phyloP scores from a whole-genome alignment of 2,329 filamentous ascomycete genomes.

The Ceratocystis smalleyi region DNA sequence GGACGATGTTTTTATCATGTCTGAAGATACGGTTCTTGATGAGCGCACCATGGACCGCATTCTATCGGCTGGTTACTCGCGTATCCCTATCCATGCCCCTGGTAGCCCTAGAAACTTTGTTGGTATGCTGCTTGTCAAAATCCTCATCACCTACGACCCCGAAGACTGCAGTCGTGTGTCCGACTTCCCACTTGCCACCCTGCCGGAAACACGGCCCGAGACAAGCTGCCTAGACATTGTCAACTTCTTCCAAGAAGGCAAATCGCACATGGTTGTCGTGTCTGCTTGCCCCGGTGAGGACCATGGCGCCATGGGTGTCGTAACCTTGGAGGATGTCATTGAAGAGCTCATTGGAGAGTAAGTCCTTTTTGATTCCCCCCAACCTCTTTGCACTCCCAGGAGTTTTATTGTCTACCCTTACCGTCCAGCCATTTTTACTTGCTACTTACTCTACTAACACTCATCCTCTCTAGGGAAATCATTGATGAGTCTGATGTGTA shows the following conservation, averaged over 20 bases:
- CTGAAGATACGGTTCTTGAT: constrained; percentile 83
- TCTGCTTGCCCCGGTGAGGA: constrained; percentile 83
- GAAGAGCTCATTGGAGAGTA: constrained; percentile 96
- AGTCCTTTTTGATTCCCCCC: constrained; percentile 26
- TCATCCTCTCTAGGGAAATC: constrained; percentile 53
- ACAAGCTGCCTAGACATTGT: constrained; percentile 97
- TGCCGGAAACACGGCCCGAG: constrained; percentile 86
- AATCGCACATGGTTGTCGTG: constrained; percentile 95
- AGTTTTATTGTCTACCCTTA: no score
- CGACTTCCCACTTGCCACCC: constrained; percentile 82
- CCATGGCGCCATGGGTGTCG: constrained; percentile 77
- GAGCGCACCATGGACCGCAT: constrained; percentile 91
- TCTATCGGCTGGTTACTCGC: constrained; percentile 81
- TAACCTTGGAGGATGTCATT: constrained; percentile 94
- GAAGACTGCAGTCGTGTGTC: constrained; percentile 77
- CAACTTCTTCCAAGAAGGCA: constrained; percentile 99
- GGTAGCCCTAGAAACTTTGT: constrained; percentile 79
- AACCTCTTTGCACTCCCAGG: background rate
- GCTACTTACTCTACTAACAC: constrained; percentile 18
- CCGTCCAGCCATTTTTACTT: no score
- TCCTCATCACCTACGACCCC: constrained; percentile 94
- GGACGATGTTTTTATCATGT: constrained; percentile 92
- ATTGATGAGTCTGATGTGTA: constrained; percentile 98
- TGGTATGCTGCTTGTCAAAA: constrained; percentile 96
- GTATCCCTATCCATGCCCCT: constrained; percentile 84